phyloP scores from a whole-genome alignment of 2,329 filamentous ascomycete genomes.

The Neurospora sp. region DNA sequence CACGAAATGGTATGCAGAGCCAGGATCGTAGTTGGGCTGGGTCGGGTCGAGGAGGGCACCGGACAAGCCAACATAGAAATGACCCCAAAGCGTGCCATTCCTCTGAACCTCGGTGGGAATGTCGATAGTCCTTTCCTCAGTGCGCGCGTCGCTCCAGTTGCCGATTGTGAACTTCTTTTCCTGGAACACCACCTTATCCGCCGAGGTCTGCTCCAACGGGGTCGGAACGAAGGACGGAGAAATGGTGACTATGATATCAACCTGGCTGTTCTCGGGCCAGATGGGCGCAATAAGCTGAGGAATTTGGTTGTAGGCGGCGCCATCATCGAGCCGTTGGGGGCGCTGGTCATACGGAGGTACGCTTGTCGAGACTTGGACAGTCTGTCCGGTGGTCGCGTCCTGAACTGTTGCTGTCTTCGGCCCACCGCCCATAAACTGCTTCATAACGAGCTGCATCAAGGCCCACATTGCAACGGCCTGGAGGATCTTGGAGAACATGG shows the following conservation, averaged over 20 bases:
- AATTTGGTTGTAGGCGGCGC: slow-evolving; percentile 51
- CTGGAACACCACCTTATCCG: slow-evolving; percentile 62
- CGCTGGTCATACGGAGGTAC: slow-evolving; percentile 58
- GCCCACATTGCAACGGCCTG: slow-evolving; percentile 47
- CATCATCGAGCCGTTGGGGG: slow-evolving; percentile 48
- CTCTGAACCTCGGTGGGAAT: slow-evolving; percentile 75
- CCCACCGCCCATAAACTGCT: slow-evolving; percentile 40
- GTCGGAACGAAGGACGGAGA: slow-evolving; percentile 63
- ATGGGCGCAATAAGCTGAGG: slow-evolving; percentile 73
- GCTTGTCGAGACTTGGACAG: slow-evolving; percentile 43
- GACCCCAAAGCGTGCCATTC: slow-evolving; percentile 89
- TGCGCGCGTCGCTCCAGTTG: slow-evolving; percentile 68
- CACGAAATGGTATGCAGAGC: slow-evolving; percentile 71
- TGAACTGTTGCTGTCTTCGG: slow-evolving; percentile 33
- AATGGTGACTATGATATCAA: slow-evolving; percentile 81
- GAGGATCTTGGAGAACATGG: slow-evolving; percentile 36
- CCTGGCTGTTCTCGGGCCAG: slow-evolving; percentile 67
- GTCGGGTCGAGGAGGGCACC: slow-evolving; percentile 70
- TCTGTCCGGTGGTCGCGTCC: slow-evolving; percentile 40
- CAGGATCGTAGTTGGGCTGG: slow-evolving; percentile 59
- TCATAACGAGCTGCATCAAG: slow-evolving; percentile 48
- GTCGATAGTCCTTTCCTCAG: slow-evolving; percentile 64
- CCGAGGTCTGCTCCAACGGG: slow-evolving; percentile 53
- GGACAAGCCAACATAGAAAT: slow-evolving; percentile 77
- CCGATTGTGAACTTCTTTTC: slow-evolving; percentile 74